Base-by-base conservation (phyloP, 257 asterid genomes). In the Nicotiana tomentosiformis region DNA sequence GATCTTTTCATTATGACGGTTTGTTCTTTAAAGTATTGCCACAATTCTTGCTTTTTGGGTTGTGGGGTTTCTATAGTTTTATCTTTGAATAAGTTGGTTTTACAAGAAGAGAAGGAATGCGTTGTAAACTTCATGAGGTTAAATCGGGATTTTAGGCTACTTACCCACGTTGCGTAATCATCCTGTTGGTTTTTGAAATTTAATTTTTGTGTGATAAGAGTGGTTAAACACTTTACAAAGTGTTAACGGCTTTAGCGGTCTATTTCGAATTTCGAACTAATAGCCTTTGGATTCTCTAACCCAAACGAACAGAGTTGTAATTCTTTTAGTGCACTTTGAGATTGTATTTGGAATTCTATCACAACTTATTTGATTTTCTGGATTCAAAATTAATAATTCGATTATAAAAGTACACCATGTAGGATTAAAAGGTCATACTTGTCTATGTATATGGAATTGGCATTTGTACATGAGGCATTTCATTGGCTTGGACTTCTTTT, bases 1-100 rank as follows among this genome's bases (percentile, higher is more conserved):
- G 82, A 39, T 82, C 85, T 61, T 53, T 39, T 86, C 88, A 80
- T 72, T 77, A 78, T 89, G 82, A 87, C 81, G 86, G 84, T 74
- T 23, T 46, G 3, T 46, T 15, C 37, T 43, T 70, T 72, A 2
- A 60, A 43, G 23, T 23, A 12, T 43, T 12, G 23, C 7, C 37
- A 70, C 60, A 74, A 51, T 26, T 74, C 60, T 74, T 74, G 64
- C 80, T 74, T 51, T 74, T 72, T 8, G 14, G 4, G 15, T 74
- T 51, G 64, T 74, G 79, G 79, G 79, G 79, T 74, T 74, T 74
- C 62, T 74, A n/a, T 39, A 23, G 61, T 72, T 46, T 72, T 1
- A 46, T 23, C 26, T 49, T 49, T 15, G 43, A 74, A 46, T 49
- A 37, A 9, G 55, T 68, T 68, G 0, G 78, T 20, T 72, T 23